Evolutionary conservation across 2,329 filamentous ascomycete genomes (phyloP).

Genomic region (Torrubiellomyces zombiae): DNA sequence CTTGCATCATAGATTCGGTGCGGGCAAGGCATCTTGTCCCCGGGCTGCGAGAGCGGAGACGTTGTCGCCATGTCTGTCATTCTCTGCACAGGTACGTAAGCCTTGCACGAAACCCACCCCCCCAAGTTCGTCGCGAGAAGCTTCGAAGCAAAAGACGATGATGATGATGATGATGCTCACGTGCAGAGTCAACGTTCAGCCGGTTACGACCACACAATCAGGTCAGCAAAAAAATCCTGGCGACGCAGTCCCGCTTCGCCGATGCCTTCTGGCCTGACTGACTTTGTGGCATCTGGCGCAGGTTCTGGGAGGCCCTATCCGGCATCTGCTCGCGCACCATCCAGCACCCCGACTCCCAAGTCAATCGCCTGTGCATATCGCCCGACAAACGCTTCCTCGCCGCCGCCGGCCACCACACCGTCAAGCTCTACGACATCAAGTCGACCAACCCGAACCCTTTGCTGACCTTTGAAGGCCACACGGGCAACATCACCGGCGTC

Average conservation of each 20-base stretch:
- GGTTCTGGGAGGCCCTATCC: slow-evolving; percentile 96
- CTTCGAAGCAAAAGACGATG: too few relatives aligned
- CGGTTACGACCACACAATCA: slow-evolving; percentile 47
- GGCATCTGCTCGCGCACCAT: slow-evolving; percentile 97
- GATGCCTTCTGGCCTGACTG: slow-evolving; percentile 5
- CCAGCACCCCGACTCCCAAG: slow-evolving; percentile 93
- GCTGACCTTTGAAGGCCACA: slow-evolving; percentile 89
- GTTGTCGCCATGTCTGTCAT: slow-evolving; percentile 38
- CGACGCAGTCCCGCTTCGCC: slow-evolving; percentile 3
- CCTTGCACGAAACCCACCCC: slow-evolving; percentile 1
- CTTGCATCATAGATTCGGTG: too few relatives aligned
- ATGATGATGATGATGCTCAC: slow-evolving; percentile 1
- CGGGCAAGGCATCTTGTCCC: too few relatives aligned
- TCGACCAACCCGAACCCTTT: slow-evolving; percentile 92
- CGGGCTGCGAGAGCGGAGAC: too few relatives aligned
- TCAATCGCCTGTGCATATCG: slow-evolving; percentile 95
- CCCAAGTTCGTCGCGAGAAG: too few relatives aligned
- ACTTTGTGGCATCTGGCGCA: too few relatives aligned
- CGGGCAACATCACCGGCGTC: slow-evolving; percentile 87
- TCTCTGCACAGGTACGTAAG: slow-evolving; percentile 39
- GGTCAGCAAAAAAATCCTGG: slow-evolving; percentile 19
- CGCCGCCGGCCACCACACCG: slow-evolving; percentile 60
- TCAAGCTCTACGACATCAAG: slow-evolving; percentile 98
- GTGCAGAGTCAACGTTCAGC: slow-evolving; percentile 21
- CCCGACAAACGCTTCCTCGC: slow-evolving; percentile 94